phyloP scores from a whole-genome alignment of 2,329 filamentous ascomycete genomes.

The Epichloe festucae region DNA sequence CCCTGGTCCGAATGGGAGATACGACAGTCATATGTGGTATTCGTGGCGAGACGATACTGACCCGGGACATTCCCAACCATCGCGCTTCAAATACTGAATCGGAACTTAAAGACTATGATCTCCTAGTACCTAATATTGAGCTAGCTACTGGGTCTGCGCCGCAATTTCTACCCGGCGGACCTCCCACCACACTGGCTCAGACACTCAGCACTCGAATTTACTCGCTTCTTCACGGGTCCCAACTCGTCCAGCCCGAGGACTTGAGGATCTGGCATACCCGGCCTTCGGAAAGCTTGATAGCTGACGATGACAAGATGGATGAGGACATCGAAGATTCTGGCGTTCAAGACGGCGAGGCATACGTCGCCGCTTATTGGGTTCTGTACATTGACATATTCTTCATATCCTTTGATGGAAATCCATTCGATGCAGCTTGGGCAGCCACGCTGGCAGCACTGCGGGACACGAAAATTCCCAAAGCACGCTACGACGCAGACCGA shows the following conservation, averaged over 20 bases:
- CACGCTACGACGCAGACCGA: slow-evolving; percentile 72
- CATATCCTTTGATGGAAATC: slow-evolving; percentile 82
- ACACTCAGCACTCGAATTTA: slow-evolving; percentile 71
- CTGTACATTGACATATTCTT: slow-evolving; percentile 94
- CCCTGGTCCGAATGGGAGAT: slow-evolving; percentile 76
- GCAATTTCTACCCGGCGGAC: slow-evolving; percentile 68
- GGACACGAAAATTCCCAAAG: slow-evolving; percentile 64
- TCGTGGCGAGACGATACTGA: slow-evolving; percentile 69
- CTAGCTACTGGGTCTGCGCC: slow-evolving; percentile 83
- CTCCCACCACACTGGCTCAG: slow-evolving; percentile 70
- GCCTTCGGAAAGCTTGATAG: slow-evolving; percentile 32
- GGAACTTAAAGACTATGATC: slow-evolving; percentile 49
- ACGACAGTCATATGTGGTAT: slow-evolving; percentile 93
- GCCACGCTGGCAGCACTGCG: slow-evolving; percentile 68
- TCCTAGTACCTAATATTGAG: slow-evolving; percentile 90
- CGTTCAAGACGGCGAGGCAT: slow-evolving; percentile 23
- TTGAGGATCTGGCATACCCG: slow-evolving; percentile 59
- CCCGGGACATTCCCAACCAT: slow-evolving; percentile 59
- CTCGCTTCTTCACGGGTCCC: slow-evolving; percentile 59
- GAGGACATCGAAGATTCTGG: slow-evolving; percentile 20
- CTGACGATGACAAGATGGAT: slow-evolving; percentile 29
- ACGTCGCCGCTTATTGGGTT: slow-evolving; percentile 82
- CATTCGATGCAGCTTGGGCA: slow-evolving; percentile 84
- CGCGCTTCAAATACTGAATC: slow-evolving; percentile 28
- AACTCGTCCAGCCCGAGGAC: slow-evolving; percentile 52